Conservation (phyloP, 78 protist genomes). For the Dictyostelium citrinum region DNA sequence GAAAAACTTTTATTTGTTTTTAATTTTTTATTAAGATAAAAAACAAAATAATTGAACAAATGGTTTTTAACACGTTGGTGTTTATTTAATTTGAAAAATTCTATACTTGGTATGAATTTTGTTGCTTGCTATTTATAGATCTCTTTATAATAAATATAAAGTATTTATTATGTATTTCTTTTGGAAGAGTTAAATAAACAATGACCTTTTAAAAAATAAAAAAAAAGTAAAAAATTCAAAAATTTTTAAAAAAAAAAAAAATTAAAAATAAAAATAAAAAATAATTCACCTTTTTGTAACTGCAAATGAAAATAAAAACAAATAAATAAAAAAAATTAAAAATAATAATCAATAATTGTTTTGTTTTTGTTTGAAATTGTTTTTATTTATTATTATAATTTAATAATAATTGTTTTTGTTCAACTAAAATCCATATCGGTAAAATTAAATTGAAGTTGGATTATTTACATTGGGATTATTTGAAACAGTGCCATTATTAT, state of each 20-base stretch:
- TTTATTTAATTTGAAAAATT: not conserved
- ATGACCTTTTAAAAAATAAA: not conserved
- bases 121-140: not conserved
- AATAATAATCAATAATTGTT: not conserved
- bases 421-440: not conserved
- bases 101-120: not conserved
- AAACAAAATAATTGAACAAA: not conserved
- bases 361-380: not conserved
- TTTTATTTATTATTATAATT: no score
- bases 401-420: not conserved
- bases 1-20: not conserved
- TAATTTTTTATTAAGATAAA: not conserved
- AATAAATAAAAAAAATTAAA: not conserved
- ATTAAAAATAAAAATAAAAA: not conserved
- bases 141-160: not conserved
- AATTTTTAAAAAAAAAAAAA: not conserved
- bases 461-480: not conserved
- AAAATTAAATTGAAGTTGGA: not conserved
- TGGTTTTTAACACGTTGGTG: not conserved
- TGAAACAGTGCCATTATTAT: not conserved
- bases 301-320: not conserved
- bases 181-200: not conserved
- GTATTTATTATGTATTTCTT: not conserved
- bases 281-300: not conserved
- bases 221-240: not conserved